phyloP scores from a whole-genome alignment of 176 grass and related monocot species.

The Oryza brachyantha region DNA sequence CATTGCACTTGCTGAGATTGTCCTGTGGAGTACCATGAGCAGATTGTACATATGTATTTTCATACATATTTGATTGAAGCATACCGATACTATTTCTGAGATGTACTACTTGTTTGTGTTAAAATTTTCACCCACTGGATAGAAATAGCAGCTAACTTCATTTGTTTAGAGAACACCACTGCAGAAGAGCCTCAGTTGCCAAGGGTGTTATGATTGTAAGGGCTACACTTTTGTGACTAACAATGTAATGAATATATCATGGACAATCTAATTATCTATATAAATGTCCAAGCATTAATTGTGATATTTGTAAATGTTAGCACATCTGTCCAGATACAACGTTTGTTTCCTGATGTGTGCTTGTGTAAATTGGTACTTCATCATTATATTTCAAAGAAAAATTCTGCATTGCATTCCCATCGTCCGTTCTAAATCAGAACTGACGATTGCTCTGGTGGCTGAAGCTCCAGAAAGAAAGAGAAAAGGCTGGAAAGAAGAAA shows the following conservation, averaged over 20 bases:
- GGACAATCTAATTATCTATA: background rate
- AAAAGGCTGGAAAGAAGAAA: constrained; percentile 44
- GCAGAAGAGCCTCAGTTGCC: background rate
- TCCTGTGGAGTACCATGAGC: background rate
- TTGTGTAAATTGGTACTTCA: constrained; percentile 12
- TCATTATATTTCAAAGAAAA: constrained; percentile 25
- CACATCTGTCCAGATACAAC: background rate
- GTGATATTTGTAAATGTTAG: constrained; percentile 16
- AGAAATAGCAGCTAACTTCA: background rate
- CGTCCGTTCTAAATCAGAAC: constrained; percentile 77
- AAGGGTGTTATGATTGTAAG: background rate
- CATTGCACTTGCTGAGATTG: too few species aligned
- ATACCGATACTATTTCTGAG: background rate
- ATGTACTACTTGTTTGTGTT: background rate
- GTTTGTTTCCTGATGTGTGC: constrained; percentile 4
- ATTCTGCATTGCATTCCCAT: constrained; percentile 50
- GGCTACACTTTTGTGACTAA: background rate
- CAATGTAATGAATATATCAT: constrained; percentile 22
- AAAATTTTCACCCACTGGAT: background rate
- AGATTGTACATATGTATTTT: background rate
- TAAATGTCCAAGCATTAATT: constrained; percentile 11
- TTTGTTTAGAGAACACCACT: background rate
- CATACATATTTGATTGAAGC: background rate
- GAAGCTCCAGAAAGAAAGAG: constrained; percentile 71
- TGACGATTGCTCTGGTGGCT: constrained; percentile 85